Base-by-base conservation (phyloP, 78 protist species). In the Guillardia theta region DNA sequence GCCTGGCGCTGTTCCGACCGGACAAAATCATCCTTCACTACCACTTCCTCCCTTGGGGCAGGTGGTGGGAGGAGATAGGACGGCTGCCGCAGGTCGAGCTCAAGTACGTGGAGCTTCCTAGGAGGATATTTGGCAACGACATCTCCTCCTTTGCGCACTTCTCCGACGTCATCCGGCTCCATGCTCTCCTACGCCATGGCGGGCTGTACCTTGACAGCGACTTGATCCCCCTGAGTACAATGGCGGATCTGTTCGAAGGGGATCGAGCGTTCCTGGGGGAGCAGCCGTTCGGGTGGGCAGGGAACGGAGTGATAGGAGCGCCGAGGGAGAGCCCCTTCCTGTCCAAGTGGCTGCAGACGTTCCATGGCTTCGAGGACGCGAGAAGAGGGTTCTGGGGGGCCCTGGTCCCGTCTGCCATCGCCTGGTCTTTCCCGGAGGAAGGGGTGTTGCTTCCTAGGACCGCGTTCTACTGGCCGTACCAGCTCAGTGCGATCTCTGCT, bases 231-330 rank as follows among this genome's bases (percentile, higher is more conserved):
- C 19, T 64, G 41, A 6, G 44, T 18, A 24, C 39, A 24, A 24
- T 21, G 80, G 10, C 8, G 10, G 44, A 21, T 21, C 80, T 10
- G 44, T 21, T 10, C 80, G 80, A 24, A 18, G 80, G 10, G 44
- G 80, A 18, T 21, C 41, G 80, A 24, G 80, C 80, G 44, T 21
- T 64, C 30, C 80, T 64, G 39, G 80, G 80, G 44, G 44, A 36
- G 80, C 80, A 64, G 80, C 80, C 80, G 12, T 64, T 64, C 19
- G 80, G 80, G 44, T 64, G 80, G 80, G 80, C 80, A 8, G 80
- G 80, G 12, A 64, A 64, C 19, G 80, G 80, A 8, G 80, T 64
- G 10, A 21, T 64, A 21, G 80, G 41, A 24, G 80, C 80, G 44
- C 41, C 80, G 10, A 24, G 44, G 12, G 80, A 53, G 18, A 21